These are phyloP conservation scores for Aurinia saxatilis DNA, from an alignment of 345 rosid species.

Conservation along the genomic window DNA sequence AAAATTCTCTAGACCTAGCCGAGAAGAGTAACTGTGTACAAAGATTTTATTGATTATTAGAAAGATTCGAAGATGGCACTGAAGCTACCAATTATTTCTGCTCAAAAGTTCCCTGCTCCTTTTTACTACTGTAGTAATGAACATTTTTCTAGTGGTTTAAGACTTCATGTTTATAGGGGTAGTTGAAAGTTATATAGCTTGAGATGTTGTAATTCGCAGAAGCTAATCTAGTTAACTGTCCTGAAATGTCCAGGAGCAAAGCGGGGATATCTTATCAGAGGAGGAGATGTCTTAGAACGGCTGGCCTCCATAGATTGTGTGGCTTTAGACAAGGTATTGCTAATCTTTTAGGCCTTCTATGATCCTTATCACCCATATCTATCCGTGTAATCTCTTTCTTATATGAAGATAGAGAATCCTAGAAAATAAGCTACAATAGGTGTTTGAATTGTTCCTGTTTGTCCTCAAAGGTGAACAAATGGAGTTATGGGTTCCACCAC, in stretches of 20 bases:
- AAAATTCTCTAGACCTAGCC: too few relatives aligned
- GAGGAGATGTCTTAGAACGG: conserved; percentile 94
- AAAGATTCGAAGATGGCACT: neutral
- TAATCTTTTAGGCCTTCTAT: neutral
- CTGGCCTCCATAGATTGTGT: conserved; percentile 64
- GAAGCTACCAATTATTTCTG: neutral
- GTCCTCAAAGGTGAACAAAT: neutral
- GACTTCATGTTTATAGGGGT: neutral
- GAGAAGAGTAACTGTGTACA: too few relatives aligned
- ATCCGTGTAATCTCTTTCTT: conserved; percentile 2
- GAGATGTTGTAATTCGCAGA: neutral
- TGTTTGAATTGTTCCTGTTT: neutral
- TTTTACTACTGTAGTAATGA: neutral
- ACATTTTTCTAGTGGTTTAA: neutral
- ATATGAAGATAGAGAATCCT: neutral
- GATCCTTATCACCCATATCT: neutral
- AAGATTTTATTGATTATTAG: neutral
- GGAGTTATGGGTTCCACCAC: neutral
- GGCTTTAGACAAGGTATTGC: conserved; percentile 83
- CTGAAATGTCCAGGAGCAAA: conserved; percentile 67
- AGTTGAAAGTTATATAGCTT: neutral
- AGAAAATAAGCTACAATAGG: neutral
- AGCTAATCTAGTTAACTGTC: neutral
- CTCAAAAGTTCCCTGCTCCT: neutral
- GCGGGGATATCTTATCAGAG: conserved; percentile 93